Percentiles rank a stretch among this genome's conserved stretches.
Evolutionary conservation across 768 basidiomycete genomes (phyloP).

Genomic region (Phlegmacium glaucopus): DNA sequence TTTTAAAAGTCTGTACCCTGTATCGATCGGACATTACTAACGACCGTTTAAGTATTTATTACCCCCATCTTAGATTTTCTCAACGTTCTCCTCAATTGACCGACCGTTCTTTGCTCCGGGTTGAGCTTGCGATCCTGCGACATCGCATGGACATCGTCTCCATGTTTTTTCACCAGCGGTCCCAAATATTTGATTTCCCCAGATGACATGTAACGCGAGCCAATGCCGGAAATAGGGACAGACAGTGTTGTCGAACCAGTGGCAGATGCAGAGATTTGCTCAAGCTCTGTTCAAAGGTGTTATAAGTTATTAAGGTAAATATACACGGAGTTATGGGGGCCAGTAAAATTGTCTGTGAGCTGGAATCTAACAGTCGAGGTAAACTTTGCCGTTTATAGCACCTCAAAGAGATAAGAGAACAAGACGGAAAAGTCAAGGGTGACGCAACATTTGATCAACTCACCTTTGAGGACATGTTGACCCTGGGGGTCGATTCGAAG

Average conservation of each 20-base stretch:
- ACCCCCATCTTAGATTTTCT: conserved; percentile 38
- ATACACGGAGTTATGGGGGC: conserved; percentile 4
- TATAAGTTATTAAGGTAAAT: conserved; percentile 17
- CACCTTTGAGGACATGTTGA: conserved; percentile 22
- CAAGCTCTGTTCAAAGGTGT: conserved; percentile 50
- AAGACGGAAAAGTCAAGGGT: background rate
- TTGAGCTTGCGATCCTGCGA: conserved; percentile 77
- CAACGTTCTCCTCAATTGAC: conserved; percentile 67
- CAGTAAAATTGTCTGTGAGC: too few relatives aligned
- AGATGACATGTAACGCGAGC: conserved; percentile 59
- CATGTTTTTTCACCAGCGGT: conserved; percentile 66
- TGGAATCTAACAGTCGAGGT: background rate
- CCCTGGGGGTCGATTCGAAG: conserved; percentile 10
- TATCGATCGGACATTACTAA: too few relatives aligned
- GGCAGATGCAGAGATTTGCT: conserved; percentile 49
- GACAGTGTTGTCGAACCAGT: conserved; percentile 34
- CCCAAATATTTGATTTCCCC: conserved; percentile 69
- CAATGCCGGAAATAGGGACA: conserved; percentile 35
- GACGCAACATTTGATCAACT: conserved; percentile 8
- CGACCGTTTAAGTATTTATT: conserved; percentile 1
- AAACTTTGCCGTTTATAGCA: conserved; percentile 5
- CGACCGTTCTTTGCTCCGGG: conserved; percentile 78
- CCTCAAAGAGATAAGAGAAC: background rate
- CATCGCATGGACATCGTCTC: conserved; percentile 73
- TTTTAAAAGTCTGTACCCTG: too few relatives aligned